Evolutionary conservation across 441 rosid species (phyloP).

Genomic region (Brassica balearica): DNA sequence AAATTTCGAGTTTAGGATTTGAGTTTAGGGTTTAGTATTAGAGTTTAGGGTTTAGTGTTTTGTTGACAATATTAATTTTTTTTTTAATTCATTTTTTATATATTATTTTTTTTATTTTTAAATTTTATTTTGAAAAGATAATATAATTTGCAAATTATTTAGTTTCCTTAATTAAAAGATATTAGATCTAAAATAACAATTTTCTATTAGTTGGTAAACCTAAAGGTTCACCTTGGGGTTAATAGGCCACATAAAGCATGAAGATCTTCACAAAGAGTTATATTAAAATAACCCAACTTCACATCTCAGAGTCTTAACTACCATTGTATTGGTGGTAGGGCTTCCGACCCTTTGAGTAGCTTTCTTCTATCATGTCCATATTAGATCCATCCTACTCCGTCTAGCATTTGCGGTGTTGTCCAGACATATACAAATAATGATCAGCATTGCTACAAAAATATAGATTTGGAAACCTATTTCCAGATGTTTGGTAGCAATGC

Average conservation of each 20-base stretch:
- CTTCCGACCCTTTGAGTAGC: background rate
- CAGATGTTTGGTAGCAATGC: conserved; percentile 1
- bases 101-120: too few relatives aligned
- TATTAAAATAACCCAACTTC: background rate
- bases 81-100: too few relatives aligned
- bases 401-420: background rate
- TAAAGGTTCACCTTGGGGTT: too few relatives aligned
- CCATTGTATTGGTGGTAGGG: background rate
- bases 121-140: too few relatives aligned
- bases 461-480: background rate
- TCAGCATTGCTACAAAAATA: background rate
- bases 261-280: background rate
- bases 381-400: background rate
- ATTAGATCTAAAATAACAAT: too few relatives aligned
- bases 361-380: background rate
- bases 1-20: too few relatives aligned
- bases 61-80: too few relatives aligned
- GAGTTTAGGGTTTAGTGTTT: too few relatives aligned
- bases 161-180: too few relatives aligned
- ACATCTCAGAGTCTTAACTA: background rate
- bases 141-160: too few relatives aligned
- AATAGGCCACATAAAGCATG: background rate
- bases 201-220: too few relatives aligned
- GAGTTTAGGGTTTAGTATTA: too few relatives aligned
- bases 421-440: background rate